Conservation (phyloP, 345 rosid species). For the Anacardium occidentale region DNA sequence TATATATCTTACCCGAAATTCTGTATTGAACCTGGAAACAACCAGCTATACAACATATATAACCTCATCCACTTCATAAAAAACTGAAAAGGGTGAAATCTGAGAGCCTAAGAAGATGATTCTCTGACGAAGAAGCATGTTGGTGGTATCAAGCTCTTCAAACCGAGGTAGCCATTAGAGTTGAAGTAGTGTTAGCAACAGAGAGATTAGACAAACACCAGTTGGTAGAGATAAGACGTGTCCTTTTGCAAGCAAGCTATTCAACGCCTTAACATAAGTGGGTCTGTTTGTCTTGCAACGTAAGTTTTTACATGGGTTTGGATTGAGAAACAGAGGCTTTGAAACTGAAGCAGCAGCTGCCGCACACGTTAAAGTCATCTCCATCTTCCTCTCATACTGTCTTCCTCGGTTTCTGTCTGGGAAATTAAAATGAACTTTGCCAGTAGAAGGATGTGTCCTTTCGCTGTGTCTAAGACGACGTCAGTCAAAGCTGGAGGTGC, state of each 20-base stretch:
- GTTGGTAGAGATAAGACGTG: slow-evolving; percentile 53
- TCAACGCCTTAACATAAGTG: slow-evolving; percentile 40
- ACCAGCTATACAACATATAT: too few species aligned
- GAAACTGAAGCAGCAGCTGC: slow-evolving; percentile 29
- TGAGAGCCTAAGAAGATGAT: slow-evolving; percentile 80
- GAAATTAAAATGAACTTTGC: too few species aligned
- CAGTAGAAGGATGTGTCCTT: neutral
- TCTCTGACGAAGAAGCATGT: slow-evolving; percentile 93
- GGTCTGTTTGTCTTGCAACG: slow-evolving; percentile 29
- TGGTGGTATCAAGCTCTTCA: slow-evolving; percentile 82
- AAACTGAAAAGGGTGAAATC: slow-evolving; percentile 43
- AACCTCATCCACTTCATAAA: slow-evolving; percentile 15
- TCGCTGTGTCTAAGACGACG: neutral
- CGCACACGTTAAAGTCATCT: slow-evolving; percentile 30
- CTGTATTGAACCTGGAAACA: neutral
- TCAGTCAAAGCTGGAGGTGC: neutral
- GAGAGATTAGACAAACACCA: slow-evolving; percentile 59
- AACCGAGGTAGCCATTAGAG: slow-evolving; percentile 60
- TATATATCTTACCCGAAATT: neutral
- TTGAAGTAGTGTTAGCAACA: slow-evolving; percentile 31
- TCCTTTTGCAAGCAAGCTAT: slow-evolving; percentile 30
- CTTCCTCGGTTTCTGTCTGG: too few species aligned
- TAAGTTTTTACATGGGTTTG: slow-evolving; percentile 22
- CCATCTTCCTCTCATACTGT: slow-evolving; percentile 25
- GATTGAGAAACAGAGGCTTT: slow-evolving; percentile 29